phyloP scores from a whole-genome alignment of 495 filamentous ascomycete species.

The Penicillium maclennaniae region DNA sequence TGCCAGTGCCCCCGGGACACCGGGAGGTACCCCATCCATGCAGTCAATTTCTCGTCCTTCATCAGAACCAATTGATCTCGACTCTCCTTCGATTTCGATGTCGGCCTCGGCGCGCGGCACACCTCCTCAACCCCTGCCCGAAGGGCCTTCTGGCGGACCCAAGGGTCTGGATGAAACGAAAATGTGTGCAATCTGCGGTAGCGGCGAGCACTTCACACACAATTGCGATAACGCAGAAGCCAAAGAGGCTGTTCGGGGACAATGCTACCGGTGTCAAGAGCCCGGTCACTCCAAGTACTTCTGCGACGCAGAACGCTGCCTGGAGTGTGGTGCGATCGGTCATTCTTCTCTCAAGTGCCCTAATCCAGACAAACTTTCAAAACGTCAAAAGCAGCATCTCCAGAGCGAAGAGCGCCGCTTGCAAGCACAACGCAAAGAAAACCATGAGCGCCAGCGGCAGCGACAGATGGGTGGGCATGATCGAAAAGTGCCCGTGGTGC shows the following conservation, averaged over 20 bases:
- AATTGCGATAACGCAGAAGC: slow-evolving; percentile 48
- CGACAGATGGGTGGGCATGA: slow-evolving; percentile 46
- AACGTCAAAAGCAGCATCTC: slow-evolving; percentile 31
- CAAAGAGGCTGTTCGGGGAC: slow-evolving; percentile 30
- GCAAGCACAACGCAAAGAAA: slow-evolving; percentile 27
- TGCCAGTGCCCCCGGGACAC: slow-evolving; percentile 14
- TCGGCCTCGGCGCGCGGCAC: slow-evolving; percentile 26
- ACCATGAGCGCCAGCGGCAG: slow-evolving; percentile 36
- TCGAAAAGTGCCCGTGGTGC: slow-evolving; percentile 43
- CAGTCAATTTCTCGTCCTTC: slow-evolving; percentile 27
- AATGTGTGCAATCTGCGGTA: slow-evolving; percentile 47
- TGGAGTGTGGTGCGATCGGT: slow-evolving; percentile 45
- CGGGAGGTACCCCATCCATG: slow-evolving; percentile 6
- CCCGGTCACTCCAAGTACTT: slow-evolving; percentile 33
- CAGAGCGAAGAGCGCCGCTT: slow-evolving; percentile 32
- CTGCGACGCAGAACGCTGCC: slow-evolving; percentile 43
- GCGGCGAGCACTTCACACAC: slow-evolving; percentile 42
- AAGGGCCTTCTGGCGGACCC: slow-evolving; percentile 43
- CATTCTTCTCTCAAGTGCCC: slow-evolving; percentile 36
- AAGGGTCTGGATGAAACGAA: slow-evolving; percentile 42
- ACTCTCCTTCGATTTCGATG: slow-evolving; percentile 23
- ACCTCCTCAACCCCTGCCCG: slow-evolving; percentile 21
- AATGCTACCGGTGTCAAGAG: slow-evolving; percentile 44
- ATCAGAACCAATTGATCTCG: slow-evolving; percentile 21
- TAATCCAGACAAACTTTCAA: slow-evolving; percentile 29